phyloP scores from a whole-genome alignment of 2,329 filamentous ascomycete genomes.

The Sphaerulina vaccinii region DNA sequence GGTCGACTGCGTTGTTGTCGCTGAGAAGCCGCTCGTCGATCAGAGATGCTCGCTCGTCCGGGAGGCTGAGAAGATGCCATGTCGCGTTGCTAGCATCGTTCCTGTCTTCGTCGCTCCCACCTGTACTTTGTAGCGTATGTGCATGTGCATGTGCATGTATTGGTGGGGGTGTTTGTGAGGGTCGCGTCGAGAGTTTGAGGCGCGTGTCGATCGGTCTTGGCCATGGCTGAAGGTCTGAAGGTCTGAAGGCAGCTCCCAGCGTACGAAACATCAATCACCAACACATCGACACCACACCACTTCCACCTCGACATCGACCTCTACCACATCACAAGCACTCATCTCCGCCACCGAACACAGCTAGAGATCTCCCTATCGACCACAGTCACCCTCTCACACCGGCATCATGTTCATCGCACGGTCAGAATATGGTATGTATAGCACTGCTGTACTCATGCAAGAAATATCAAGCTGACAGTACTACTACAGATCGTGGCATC shows the following conservation, averaged over 20 bases:
- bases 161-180: constrained; percentile 10
- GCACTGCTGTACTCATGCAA: constrained; percentile 21
- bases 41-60: constrained; percentile 29
- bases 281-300: neutral
- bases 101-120: neutral
- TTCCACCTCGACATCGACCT: neutral
- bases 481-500: constrained; percentile 83
- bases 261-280: neutral
- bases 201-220: neutral
- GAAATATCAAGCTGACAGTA: constrained; percentile 28
- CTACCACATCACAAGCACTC: neutral
- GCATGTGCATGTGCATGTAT: too few relatives aligned
- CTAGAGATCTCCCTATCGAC: neutral
- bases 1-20: constrained; percentile 31
- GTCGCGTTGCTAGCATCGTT: constrained; percentile 16
- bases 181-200: constrained; percentile 7
- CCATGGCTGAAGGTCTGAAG: neutral
- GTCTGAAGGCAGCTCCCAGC: neutral
- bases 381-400: constrained; percentile 20
- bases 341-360: neutral
- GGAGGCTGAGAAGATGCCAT: constrained; percentile 33
- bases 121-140: too few relatives aligned
- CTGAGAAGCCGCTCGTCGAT: constrained; percentile 31
- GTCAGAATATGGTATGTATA: constrained; percentile 92
- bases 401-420: constrained; percentile 98